phyloP scores from a whole-genome alignment of 257 asterid genomes.

The Solanum etuberosum region DNA sequence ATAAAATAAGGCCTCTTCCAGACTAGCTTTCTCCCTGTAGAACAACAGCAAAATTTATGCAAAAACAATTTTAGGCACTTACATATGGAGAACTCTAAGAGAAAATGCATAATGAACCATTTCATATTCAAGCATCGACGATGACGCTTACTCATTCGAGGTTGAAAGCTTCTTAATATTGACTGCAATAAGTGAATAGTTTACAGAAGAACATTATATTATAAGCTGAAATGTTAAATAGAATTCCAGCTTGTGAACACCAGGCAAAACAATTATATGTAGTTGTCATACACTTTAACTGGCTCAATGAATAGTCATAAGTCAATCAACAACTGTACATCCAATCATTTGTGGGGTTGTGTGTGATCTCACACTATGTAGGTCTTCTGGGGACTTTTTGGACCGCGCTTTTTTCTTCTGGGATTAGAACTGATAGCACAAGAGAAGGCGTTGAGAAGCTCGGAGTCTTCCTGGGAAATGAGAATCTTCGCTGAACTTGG shows the following conservation, averaged over 20 bases:
- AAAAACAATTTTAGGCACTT: background rate
- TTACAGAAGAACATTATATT: background rate
- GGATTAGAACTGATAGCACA: conserved; percentile 50
- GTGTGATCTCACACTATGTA: conserved; percentile 28
- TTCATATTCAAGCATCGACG: background rate
- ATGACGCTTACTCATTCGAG: background rate
- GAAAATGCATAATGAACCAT: background rate
- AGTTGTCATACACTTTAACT: background rate
- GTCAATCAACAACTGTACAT: background rate
- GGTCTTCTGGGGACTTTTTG: conserved; percentile 33
- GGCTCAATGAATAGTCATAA: conserved; percentile 3
- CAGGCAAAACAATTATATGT: background rate
- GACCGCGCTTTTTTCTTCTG: conserved; percentile 58
- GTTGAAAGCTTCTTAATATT: background rate
- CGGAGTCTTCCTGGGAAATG: conserved; percentile 55
- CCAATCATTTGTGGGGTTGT: background rate
- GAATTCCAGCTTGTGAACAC: background rate
- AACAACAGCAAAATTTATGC: background rate
- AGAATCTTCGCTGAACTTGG: conserved; percentile 45
- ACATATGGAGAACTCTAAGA: background rate
- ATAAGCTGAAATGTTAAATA: background rate
- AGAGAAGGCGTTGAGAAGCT: conserved; percentile 49
- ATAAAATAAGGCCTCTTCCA: background rate
- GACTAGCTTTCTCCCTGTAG: background rate
- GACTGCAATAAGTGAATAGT: background rate